Evolutionary conservation across 805 yeast genomes (phyloP), one percentile per base, ranked within the genome.

Genomic region (Saccharomycopsis amapae): DNA sequence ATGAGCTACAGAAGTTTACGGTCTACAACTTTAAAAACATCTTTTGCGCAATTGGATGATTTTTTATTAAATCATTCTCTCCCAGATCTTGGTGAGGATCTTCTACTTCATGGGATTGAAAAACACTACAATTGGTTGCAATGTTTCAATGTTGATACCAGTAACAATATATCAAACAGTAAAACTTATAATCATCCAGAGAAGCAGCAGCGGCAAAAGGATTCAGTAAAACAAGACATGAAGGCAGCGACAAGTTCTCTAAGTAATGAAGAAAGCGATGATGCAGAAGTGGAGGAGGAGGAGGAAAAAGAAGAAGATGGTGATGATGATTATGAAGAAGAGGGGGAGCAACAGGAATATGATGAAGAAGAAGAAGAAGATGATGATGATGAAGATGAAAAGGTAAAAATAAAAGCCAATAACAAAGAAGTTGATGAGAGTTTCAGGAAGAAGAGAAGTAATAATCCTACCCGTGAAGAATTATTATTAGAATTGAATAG

Each of bases 31-130:
- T 31, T 42, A 12, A 45, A 33, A 39, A 30, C 28, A 17, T 45
- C 52, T 4, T 45, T 49, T 45, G 43, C 46, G 4, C 49, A 33
- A 22, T 32, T 49, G 3, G 34, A 38, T 28, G 52, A 49, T 12
- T 45, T 35, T 25, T 33, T 49, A 7, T 15, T 38, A 15, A 49
- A 45, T 28, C 48, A 44, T 30, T 35, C 22, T 12, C 7, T 48
- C 17, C 49, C 49, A 6, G 46, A 33, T 15, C 26, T n/a, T 15
- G n/a, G 39, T 9, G 44, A 35, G 2, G 44, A 41, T 9, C 23
- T 49, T 17, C 24, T 49, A 17, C 33, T 49, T 12, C 15, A 23
- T 18, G 50, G 46, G 34, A 42, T 49, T 2, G 43, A 49, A 38
- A 41, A 36, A 31, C 49, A 49, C 30, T 42, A 43, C 19, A 28